Evolutionary conservation across 2,329 filamentous ascomycete genomes (phyloP), one percentile per base, ranked within the genome.

Genomic region (Cordyceps cateniannulata): DNA sequence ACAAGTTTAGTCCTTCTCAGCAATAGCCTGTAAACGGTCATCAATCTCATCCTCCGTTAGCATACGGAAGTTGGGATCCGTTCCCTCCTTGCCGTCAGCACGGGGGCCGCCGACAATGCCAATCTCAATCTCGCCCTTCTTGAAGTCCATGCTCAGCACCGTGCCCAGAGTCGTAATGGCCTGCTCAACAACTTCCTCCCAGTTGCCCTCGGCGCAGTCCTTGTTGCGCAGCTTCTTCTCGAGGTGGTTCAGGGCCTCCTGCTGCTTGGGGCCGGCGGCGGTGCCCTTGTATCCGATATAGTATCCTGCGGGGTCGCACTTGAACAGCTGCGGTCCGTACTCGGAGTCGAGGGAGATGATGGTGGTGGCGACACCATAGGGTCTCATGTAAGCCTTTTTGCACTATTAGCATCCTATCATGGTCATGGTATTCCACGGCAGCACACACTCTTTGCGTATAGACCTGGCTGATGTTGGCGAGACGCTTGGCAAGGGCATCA

Each of bases 171-270:
- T 93, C 49, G 91, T 90, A 75, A 99, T 99, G 62, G 91, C 95
- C 69, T 98, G 83, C 81, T 99, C 95, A 54, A 99, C 93, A 53
- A 99, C 95, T 63, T 99, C 95, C 76, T 96, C 91, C 95, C 95
- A 99, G 72, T 81, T 87, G 63, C 95, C 95, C 62, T 95, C 89
- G 40, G 93, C 95, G 69, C 84, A 82, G 71, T 98, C 93, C 86
- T 97, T 97, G 87, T 96, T 97, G 82, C 97, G 96, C 76, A 99
- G 86, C 84, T 98, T 98, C 88, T 98, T 98, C 85, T 99, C 95
- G 62, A 99, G 83, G 76, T 96, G 92, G 78, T 99, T 99, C 73
- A 98, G 85, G 65, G 95, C 95, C 82, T 99, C 95, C 76, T 99
- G 95, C 76, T 97, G 93, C 81, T 99, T 99, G 59, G 95, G 95